A percentile compares a stretch with the other conserved stretches of the same genome.
These are phyloP conservation scores for Albizia julibrissin DNA, from an alignment of 306 rosid genomes.

Conservation along the genomic window DNA sequence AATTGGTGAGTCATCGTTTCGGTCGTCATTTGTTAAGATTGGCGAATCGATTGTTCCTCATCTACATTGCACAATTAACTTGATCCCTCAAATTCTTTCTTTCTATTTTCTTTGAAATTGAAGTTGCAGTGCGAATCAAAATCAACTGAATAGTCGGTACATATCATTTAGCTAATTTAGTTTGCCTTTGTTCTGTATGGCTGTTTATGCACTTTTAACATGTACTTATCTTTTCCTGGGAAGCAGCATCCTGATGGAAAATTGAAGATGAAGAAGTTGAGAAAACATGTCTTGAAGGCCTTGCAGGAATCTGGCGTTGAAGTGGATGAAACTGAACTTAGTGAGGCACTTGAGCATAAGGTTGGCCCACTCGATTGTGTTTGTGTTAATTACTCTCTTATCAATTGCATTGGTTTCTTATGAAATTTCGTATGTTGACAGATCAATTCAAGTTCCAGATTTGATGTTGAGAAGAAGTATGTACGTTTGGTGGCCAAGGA, in stretches of 20 bases:
- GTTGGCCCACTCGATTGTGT: constrained; percentile 40
- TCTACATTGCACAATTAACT: constrained; percentile 16
- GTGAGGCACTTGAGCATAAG: constrained; percentile 60
- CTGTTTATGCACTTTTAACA: neutral
- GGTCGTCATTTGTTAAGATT: constrained; percentile 46
- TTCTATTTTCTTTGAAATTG: neutral
- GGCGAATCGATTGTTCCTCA: constrained; percentile 67
- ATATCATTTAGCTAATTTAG: neutral
- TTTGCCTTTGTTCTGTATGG: neutral
- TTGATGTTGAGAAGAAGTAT: constrained; percentile 62
- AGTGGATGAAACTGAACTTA: constrained; percentile 59
- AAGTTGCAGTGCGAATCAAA: neutral
- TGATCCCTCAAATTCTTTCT: neutral
- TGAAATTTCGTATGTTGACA: constrained; percentile 37
- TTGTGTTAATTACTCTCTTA: neutral
- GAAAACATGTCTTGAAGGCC: constrained; percentile 60
- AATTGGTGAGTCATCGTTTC: constrained; percentile 71
- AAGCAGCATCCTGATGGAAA: constrained; percentile 75
- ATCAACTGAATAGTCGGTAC: no score
- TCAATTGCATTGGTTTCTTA: constrained; percentile 2
- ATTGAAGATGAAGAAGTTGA: constrained; percentile 76
- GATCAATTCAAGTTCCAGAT: constrained; percentile 86
- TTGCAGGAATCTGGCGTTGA: constrained; percentile 65
- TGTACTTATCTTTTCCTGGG: constrained; percentile 26
- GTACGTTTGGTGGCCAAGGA: constrained; percentile 67